phyloP scores from a whole-genome alignment of 139 green algal genomes.

The Diplosphaera chodatii region DNA sequence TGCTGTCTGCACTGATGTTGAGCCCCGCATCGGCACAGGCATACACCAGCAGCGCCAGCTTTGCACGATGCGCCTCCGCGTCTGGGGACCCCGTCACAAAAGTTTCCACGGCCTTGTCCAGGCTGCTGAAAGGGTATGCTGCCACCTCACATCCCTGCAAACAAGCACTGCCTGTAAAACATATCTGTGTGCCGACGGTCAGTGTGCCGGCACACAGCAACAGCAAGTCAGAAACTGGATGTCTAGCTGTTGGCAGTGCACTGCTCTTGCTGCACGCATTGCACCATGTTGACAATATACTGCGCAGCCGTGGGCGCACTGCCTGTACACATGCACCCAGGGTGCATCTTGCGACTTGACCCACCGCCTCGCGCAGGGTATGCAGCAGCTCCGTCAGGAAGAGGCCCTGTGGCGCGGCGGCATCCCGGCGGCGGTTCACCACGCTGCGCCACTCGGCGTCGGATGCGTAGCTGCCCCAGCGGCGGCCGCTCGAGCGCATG shows the following conservation, averaged over 20 bases:
- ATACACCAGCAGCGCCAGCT: conserved; percentile 51
- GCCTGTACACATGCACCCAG: too few species aligned
- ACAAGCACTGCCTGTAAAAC: too few species aligned
- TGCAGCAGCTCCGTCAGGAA: conserved; percentile 16
- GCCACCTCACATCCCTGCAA: conserved; percentile 5
- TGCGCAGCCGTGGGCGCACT: too few species aligned
- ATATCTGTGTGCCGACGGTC: too few species aligned
- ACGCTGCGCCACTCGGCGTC: conserved; percentile 38
- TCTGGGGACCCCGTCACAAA: conserved; percentile 28
- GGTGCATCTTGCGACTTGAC: too few species aligned
- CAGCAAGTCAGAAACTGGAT: too few species aligned
- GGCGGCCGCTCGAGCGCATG: not conserved
- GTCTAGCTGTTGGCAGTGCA: too few species aligned
- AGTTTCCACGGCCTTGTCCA: conserved; percentile 23
- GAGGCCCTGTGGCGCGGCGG: not conserved
- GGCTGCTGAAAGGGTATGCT: conserved; percentile 15
- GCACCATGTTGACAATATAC: too few species aligned
- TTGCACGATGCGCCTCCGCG: conserved; percentile 14
- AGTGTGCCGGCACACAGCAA: too few species aligned
- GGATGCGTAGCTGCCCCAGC: conserved; percentile 30
- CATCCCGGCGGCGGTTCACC: conserved; percentile 16
- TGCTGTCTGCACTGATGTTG: not conserved
- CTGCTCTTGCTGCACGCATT: too few species aligned
- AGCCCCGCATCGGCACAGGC: conserved; percentile 37
- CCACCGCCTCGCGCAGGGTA: not conserved